Percentiles rank a stretch among this genome's conserved stretches.
Evolutionary conservation across 495 filamentous ascomycete genomes (phyloP).

Genomic region (Opeltia flavorubescens): DNA sequence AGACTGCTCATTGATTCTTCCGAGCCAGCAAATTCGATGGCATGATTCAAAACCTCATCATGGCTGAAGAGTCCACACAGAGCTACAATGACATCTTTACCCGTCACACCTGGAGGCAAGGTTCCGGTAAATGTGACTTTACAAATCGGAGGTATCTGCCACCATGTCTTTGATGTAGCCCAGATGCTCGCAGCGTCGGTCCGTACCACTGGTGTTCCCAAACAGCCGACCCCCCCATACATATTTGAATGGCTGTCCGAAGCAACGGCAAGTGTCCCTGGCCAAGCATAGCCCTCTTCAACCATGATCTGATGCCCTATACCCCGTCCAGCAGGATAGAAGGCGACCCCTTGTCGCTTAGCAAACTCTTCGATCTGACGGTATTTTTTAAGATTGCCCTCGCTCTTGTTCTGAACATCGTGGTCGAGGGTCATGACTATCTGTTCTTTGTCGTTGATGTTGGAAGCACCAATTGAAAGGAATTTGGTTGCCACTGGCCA

Average conservation of each 20-base stretch:
- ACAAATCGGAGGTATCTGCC: conserved; percentile 77
- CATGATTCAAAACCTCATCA: conserved; percentile 86
- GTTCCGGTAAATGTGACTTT: conserved; percentile 64
- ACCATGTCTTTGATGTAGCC: conserved; percentile 77
- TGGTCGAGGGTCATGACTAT: conserved; percentile 87
- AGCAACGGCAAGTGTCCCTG: conserved; percentile 71
- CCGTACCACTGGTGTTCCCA: conserved; percentile 72
- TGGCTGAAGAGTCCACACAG: conserved; percentile 78
- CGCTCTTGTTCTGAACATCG: conserved; percentile 80
- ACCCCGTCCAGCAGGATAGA: conserved; percentile 70
- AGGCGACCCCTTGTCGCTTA: conserved; percentile 61
- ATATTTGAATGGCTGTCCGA: conserved; percentile 64
- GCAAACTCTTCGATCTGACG: conserved; percentile 78
- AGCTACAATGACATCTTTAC: conserved; percentile 90
- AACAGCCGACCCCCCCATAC: conserved; percentile 72
- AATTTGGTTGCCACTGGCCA: conserved; percentile 80
- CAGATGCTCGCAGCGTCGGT: conserved; percentile 81
- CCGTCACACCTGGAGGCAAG: conserved; percentile 69
- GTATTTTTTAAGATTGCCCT: conserved; percentile 77
- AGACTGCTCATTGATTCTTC: conserved; percentile 65
- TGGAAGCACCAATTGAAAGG: conserved; percentile 72
- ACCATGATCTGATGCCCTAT: conserved; percentile 90
- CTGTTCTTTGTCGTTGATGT: conserved; percentile 57
- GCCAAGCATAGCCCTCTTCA: conserved; percentile 71
- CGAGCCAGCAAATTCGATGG: conserved; percentile 76